Percentiles rank a stretch among this genome's conserved stretches.
phyloP scores from a whole-genome alignment of 2,329 filamentous ascomycete species.

The Pseudogymnoascus sp. region DNA sequence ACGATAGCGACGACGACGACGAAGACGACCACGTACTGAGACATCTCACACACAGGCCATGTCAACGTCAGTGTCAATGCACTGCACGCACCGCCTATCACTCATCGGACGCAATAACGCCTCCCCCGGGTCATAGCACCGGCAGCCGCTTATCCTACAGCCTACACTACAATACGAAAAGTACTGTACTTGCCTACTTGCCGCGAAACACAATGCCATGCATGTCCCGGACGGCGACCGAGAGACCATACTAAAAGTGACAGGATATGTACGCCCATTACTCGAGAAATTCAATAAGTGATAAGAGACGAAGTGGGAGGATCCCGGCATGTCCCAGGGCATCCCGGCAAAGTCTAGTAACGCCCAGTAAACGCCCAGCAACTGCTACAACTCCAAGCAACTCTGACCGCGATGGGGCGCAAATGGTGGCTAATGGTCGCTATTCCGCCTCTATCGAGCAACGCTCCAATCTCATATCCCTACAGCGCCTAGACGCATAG shows the following conservation, averaged over 20 bases:
- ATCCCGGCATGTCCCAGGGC: background rate
- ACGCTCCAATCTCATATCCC: background rate
- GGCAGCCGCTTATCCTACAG: background rate
- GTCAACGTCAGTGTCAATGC: background rate
- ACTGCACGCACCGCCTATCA: background rate
- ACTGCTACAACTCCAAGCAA: background rate
- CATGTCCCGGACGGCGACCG: background rate
- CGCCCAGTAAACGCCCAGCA: no score
- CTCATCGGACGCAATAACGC: background rate
- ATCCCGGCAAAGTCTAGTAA: background rate
- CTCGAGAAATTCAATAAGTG: conserved; percentile 3
- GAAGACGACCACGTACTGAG: background rate
- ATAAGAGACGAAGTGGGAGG: background rate
- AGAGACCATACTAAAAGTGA: background rate
- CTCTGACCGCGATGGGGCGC: background rate
- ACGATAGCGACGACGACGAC: background rate
- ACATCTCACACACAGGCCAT: background rate
- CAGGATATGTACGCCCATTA: background rate
- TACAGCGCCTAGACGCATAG: background rate
- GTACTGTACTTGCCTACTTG: background rate
- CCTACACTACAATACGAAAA: no score
- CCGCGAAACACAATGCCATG: background rate
- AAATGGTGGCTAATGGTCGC: no score
- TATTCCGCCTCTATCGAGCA: background rate
- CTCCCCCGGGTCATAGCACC: background rate